These are phyloP conservation scores for Rhodofomes roseus DNA, from an alignment of 1,284 basidiomycete species.

Conservation along the genomic window DNA sequence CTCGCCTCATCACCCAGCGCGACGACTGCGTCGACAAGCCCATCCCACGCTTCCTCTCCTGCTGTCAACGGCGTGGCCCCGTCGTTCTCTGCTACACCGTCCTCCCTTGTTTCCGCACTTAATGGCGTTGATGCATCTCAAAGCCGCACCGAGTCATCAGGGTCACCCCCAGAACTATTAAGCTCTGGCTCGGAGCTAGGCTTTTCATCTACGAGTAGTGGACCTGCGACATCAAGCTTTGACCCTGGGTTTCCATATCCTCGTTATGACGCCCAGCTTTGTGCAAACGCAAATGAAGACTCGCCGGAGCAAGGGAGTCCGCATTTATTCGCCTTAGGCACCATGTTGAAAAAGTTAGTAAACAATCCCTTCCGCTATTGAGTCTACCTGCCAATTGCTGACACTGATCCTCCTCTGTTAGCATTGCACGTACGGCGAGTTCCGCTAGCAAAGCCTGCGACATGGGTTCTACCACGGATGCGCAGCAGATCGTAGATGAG, in stretches of 20 bases:
- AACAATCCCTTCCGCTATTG: neutral
- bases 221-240: slow-evolving; percentile 27
- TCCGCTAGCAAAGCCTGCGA: slow-evolving; percentile 46
- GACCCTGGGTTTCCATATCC: slow-evolving; percentile 29
- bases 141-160: slow-evolving; percentile 35
- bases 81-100: slow-evolving; percentile 27
- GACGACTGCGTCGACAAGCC: slow-evolving; percentile 35
- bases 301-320: slow-evolving; percentile 32
- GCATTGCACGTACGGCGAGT: slow-evolving; percentile 43
- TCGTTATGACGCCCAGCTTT: slow-evolving; percentile 21
- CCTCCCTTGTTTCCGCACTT: slow-evolving; percentile 34
- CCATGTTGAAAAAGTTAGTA: slow-evolving; percentile 38
- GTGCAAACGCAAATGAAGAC: slow-evolving; percentile 20
- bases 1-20: slow-evolving; percentile 38
- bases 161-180: slow-evolving; percentile 30
- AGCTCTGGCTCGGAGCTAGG: slow-evolving; percentile 27
- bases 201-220: slow-evolving; percentile 28
- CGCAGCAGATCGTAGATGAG: slow-evolving; percentile 42
- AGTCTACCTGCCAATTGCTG: slow-evolving; percentile 14
- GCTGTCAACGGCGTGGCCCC: slow-evolving; percentile 29
- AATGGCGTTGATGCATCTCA: slow-evolving; percentile 27
- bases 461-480: slow-evolving; percentile 41
- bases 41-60: slow-evolving; percentile 41
- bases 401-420: slow-evolving; percentile 9
- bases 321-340: slow-evolving; percentile 35